phyloP scores from a whole-genome alignment of 148 eudicot genomes.

The Hydrangea macrophylla region DNA sequence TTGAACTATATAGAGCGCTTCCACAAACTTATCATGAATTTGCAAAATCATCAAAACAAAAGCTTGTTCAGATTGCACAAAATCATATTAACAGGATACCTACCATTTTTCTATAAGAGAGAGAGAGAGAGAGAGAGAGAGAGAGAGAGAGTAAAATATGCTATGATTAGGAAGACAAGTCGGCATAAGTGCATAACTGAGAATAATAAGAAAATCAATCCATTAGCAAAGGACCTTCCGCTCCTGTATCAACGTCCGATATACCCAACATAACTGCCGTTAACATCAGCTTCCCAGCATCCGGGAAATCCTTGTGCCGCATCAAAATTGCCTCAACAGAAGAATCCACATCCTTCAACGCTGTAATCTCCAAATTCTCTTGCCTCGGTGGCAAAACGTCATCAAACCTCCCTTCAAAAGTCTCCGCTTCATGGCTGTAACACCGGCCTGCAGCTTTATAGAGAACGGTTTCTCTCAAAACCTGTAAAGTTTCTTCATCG shows the following conservation, averaged over 20 bases:
- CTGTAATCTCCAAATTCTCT: conserved; percentile 35
- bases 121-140: not conserved
- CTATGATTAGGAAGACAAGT: not conserved
- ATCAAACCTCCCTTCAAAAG: conserved; percentile 63
- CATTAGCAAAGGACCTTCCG: conserved; percentile 48
- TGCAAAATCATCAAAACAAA: too few relatives aligned
- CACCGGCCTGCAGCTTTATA: conserved; percentile 81
- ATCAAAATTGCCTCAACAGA: conserved; percentile 80
- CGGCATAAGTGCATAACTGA: not conserved
- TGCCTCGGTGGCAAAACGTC: conserved; percentile 76
- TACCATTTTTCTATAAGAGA: too few relatives aligned
- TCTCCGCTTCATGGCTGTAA: conserved; percentile 66
- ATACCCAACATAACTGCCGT: conserved; percentile 70
- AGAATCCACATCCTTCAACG: conserved; percentile 37
- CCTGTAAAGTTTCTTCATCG: conserved; percentile 58
- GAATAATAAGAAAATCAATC: conserved; percentile 21
- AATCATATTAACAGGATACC: too few relatives aligned
- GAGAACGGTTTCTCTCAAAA: conserved; percentile 60
- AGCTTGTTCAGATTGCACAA: too few relatives aligned
- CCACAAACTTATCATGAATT: too few relatives aligned
- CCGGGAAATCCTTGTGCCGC: conserved; percentile 92
- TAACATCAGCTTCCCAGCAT: conserved; percentile 83
- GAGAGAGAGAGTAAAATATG: conserved; percentile 1
- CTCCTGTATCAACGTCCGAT: conserved; percentile 24
- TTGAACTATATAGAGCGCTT: too few relatives aligned